Percentiles rank a stretch among this genome's conserved stretches.
These are phyloP conservation scores for Pythium scleroteichum DNA, from an alignment of 352 stramenopile genomes.

Conservation along the genomic window DNA sequence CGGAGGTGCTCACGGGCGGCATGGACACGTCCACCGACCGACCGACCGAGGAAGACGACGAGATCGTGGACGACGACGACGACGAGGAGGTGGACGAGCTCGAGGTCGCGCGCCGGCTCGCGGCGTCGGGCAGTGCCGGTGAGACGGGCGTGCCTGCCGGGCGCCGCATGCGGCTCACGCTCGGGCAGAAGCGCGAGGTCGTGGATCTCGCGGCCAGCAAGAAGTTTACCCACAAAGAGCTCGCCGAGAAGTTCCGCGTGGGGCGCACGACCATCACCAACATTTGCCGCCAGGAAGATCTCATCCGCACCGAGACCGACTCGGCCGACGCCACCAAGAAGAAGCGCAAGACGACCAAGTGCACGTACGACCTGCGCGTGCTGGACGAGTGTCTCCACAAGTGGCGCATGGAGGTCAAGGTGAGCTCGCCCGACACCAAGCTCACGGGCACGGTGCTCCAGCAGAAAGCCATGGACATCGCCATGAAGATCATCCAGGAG, in stretches of 20 bases:
- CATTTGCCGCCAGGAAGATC: slow-evolving; percentile 80
- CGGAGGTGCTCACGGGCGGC: slow-evolving; percentile 12
- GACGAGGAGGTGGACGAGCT: slow-evolving; percentile 12
- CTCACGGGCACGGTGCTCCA: slow-evolving; percentile 80
- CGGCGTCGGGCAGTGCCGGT: not conserved
- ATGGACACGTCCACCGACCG: not conserved
- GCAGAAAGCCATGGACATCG: slow-evolving; percentile 83
- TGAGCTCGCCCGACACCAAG: slow-evolving; percentile 76
- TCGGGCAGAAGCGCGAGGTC: slow-evolving; percentile 86
- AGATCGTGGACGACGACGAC: slow-evolving; percentile 15
- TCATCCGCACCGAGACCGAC: slow-evolving; percentile 85
- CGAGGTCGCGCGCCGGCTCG: slow-evolving; percentile 1
- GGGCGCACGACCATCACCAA: slow-evolving; percentile 86
- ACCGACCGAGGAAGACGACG: slow-evolving; percentile 1
- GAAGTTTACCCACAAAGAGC: slow-evolving; percentile 83
- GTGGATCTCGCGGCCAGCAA: slow-evolving; percentile 82
- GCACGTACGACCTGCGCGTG: slow-evolving; percentile 78
- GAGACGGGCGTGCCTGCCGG: slow-evolving; percentile 28
- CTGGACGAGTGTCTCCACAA: slow-evolving; percentile 86
- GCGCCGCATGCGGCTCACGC: slow-evolving; percentile 72
- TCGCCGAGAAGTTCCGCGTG: slow-evolving; percentile 81
- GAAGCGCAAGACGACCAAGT: slow-evolving; percentile 86
- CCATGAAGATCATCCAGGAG: slow-evolving; percentile 73
- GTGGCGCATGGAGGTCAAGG: slow-evolving; percentile 85
- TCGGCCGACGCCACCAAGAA: slow-evolving; percentile 85